phyloP scores from a whole-genome alignment of 148 eudicot species.

The Nepenthes gracilis region DNA sequence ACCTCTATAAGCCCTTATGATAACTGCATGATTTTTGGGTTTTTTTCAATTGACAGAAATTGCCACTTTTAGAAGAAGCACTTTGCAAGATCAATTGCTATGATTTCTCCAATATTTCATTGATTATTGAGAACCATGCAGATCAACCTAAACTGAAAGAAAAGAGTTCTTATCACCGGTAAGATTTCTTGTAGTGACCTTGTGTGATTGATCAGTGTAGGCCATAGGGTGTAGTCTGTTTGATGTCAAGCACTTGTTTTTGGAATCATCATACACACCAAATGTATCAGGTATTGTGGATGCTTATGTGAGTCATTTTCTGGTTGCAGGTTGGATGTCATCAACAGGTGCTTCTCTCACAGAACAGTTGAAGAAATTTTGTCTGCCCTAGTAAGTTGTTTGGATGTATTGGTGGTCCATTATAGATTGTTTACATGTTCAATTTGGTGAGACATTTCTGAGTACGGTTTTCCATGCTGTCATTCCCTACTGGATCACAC shows the following conservation, averaged over 20 bases:
- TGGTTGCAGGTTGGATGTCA: constrained; percentile 47
- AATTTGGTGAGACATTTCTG: neutral
- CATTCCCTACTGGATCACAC: neutral
- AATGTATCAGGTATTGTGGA: no score
- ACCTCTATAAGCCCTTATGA: neutral
- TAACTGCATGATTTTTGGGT: constrained; percentile 1
- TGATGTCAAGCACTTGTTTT: neutral
- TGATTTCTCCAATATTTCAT: constrained; percentile 33
- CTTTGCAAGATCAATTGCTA: constrained; percentile 34
- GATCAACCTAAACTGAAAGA: constrained; percentile 56
- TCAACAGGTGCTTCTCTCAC: constrained; percentile 60
- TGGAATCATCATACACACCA: neutral
- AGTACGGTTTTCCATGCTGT: neutral
- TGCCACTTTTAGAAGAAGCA: constrained; percentile 52
- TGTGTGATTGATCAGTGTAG: neutral
- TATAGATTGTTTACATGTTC: neutral
- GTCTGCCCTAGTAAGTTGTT: constrained; percentile 58
- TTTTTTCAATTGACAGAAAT: constrained; percentile 33
- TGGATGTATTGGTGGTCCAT: neutral
- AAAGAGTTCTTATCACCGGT: constrained; percentile 59
- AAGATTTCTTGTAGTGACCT: constrained; percentile 9
- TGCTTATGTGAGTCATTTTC: neutral
- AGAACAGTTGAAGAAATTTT: constrained; percentile 73
- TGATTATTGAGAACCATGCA: constrained; percentile 39
- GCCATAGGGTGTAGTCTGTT: neutral